These are phyloP conservation scores for Hymenoscyphus scutula DNA, from an alignment of 2,329 filamentous ascomycete genomes.

Conservation along the genomic window DNA sequence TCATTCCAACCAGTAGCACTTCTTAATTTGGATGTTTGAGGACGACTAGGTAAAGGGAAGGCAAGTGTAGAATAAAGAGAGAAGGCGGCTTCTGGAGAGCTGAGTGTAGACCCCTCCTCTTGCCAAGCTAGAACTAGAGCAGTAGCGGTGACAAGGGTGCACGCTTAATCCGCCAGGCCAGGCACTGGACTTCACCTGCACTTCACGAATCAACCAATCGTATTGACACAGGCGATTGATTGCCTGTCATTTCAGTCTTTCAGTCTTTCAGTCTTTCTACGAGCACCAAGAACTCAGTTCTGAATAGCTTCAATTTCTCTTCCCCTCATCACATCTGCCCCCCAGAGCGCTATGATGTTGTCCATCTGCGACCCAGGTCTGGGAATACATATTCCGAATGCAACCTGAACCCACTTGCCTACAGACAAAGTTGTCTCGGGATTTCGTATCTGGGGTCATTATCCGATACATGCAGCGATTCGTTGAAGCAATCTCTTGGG, in stretches of 20 bases:
- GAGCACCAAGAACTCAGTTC: neutral
- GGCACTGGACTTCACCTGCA: no score
- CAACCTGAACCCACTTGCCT: slow-evolving; percentile 3
- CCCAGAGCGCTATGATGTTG: neutral
- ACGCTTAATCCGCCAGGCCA: neutral
- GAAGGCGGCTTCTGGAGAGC: neutral
- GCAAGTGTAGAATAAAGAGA: no score
- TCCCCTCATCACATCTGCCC: neutral
- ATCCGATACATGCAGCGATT: neutral
- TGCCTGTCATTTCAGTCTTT: neutral
- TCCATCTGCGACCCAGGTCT: neutral
- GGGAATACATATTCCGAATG: neutral
- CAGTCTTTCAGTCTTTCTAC: neutral
- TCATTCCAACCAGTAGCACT: no score
- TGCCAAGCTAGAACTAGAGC: no score
- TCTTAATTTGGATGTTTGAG: no score
- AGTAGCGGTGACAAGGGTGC: neutral
- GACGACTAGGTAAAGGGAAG: no score
- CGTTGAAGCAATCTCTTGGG: neutral
- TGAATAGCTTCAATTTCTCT: neutral
- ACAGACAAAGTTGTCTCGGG: neutral
- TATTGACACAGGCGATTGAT: neutral
- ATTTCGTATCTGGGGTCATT: neutral
- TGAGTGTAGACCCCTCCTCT: neutral
- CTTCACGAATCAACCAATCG: neutral